phyloP scores from a whole-genome alignment of 768 basidiomycete species.

The Mycena pura region DNA sequence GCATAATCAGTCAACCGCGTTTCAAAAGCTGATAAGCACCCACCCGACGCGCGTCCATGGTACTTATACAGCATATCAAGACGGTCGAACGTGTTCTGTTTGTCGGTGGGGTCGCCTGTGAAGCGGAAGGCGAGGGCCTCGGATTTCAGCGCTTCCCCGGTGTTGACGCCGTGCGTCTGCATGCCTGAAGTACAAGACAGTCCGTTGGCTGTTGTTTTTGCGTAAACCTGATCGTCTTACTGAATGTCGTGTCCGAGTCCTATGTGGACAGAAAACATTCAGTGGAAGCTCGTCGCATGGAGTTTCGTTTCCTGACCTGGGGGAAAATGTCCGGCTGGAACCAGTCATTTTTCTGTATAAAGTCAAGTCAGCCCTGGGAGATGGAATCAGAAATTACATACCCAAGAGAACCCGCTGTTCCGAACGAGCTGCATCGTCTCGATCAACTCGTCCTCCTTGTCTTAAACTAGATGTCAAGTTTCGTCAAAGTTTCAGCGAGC shows the following conservation, averaged over 20 bases:
- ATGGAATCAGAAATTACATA: not conserved
- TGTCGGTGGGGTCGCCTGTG: conserved; percentile 46
- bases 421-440: conserved; percentile 50
- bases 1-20: not conserved
- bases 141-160: conserved; percentile 49
- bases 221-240: too few species aligned
- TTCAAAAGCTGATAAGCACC: not conserved
- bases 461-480: conserved; percentile 24
- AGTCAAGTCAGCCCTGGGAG: not conserved
- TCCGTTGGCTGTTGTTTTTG: conserved; percentile 33
- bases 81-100: conserved; percentile 46
- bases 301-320: too few species aligned
- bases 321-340: conserved; percentile 46
- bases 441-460: conserved; percentile 42
- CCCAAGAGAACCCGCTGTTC: conserved; percentile 47
- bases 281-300: too few species aligned
- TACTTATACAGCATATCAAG: conserved; percentile 46
- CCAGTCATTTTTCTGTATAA: conserved; percentile 45
- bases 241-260: too few species aligned
- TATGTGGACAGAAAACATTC: too few species aligned
- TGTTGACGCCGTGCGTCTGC: conserved; percentile 54
- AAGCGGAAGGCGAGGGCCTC: conserved; percentile 51
- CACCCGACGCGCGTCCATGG: conserved; percentile 47
- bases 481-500: not conserved
- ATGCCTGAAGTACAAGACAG: too few species aligned